Evolutionary conservation across 495 filamentous ascomycete species (phyloP).

Genomic region (Aspergillus bridgeri): DNA sequence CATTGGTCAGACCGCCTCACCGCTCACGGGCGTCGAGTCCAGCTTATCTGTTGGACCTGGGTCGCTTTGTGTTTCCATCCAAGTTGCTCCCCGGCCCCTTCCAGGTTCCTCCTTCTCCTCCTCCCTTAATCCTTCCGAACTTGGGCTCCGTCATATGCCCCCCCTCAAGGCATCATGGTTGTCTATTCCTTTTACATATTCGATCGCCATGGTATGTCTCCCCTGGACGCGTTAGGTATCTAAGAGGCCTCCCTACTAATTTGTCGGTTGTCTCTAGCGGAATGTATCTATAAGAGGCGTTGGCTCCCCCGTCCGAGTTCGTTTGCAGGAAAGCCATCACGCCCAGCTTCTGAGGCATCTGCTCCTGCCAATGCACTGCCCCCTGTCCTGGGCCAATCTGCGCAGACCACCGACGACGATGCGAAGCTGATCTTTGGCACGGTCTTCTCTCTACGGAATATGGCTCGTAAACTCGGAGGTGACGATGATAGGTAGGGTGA

Average conservation of each 20-base stretch:
- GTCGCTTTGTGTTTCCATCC: not conserved
- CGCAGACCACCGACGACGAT: slow-evolving; percentile 73
- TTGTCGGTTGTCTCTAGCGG: slow-evolving; percentile 53
- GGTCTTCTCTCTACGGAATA: slow-evolving; percentile 91
- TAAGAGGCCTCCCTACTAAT: slow-evolving; percentile 10
- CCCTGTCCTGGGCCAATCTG: slow-evolving; percentile 37
- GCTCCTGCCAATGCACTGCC: slow-evolving; percentile 30
- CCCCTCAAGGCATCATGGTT: slow-evolving; percentile 64
- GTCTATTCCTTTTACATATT: slow-evolving; percentile 99
- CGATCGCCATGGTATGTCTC: slow-evolving; percentile 80
- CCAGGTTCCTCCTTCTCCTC: too few species aligned
- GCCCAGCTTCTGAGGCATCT: slow-evolving; percentile 28
- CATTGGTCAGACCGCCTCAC: not conserved
- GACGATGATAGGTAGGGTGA: slow-evolving; percentile 68
- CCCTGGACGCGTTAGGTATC: not conserved
- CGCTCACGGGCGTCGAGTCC: slow-evolving; percentile 4
- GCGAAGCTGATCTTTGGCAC: slow-evolving; percentile 97
- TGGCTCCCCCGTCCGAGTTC: slow-evolving; percentile 58
- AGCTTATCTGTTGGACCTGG: not conserved
- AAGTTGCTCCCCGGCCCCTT: too few species aligned
- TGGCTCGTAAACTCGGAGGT: slow-evolving; percentile 92
- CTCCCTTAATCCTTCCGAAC: too few species aligned
- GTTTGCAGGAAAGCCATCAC: slow-evolving; percentile 37
- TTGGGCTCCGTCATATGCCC: not conserved
- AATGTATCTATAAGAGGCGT: slow-evolving; percentile 92